Percentiles rank a stretch among this genome's conserved stretches.
These are phyloP conservation scores for Talaromyces proteolyticus DNA, from an alignment of 495 filamentous ascomycete genomes.

Conservation along the genomic window DNA sequence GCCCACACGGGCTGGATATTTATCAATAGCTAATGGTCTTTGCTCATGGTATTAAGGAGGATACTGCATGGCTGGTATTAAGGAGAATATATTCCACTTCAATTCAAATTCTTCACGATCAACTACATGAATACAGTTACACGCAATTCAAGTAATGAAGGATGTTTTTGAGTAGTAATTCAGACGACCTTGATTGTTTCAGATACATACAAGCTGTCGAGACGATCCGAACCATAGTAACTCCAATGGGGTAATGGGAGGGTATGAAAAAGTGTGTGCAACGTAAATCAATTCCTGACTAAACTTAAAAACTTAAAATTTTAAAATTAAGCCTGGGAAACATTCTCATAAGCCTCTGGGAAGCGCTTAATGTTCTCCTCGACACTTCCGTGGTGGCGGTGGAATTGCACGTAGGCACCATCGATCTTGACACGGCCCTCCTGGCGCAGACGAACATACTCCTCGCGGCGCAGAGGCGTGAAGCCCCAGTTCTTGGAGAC, in stretches of 20 bases:
- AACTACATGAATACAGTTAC: no score
- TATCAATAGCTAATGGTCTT: no score
- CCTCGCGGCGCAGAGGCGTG: constrained; percentile 93
- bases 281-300: constrained; percentile 7
- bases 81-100: no score
- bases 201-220: constrained; percentile 10
- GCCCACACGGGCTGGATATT: no score
- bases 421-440: constrained; percentile 87
- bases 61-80: no score
- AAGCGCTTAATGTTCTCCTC: constrained; percentile 85
- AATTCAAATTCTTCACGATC: no score
- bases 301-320: neutral
- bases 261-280: neutral
- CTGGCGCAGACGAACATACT: constrained; percentile 89
- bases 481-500: constrained; percentile 99
- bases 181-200: no score
- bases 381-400: constrained; percentile 81
- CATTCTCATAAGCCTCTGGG: constrained; percentile 76
- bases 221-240: no score
- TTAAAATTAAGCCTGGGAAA: constrained; percentile 33
- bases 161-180: no score
- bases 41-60: no score
- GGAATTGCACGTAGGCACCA: constrained; percentile 98
- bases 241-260: no score
- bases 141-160: no score